Evolutionary conservation across 192 early-diverging fungal genomes (phyloP), one percentile per base, ranked within the genome.

Genomic region (Podila epicladia): DNA sequence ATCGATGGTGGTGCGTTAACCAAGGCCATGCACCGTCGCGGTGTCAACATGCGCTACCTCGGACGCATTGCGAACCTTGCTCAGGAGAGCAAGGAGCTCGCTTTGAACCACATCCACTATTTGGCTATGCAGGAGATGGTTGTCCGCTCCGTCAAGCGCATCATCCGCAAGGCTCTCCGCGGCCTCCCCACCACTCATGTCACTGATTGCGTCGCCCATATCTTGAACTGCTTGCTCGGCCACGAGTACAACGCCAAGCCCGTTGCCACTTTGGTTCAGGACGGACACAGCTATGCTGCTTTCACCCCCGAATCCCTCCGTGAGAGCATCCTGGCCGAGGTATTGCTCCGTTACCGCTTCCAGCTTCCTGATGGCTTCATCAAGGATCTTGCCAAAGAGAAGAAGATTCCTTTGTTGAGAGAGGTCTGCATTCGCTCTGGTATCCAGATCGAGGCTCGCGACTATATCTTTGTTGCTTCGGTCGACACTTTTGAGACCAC

Each of bases 11-110:
- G 88, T 51, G 85, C 90, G 17, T 85, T 99, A n/a, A 91, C 91
- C 13, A 87, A 85, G 66, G 85, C 91, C 7, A 91, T 99, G 88
- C 98, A 99, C 84, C 92, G 91, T 57, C 95, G 95, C 48, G 98
- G 98, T 70, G 93, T 99, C 85, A 98, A 98, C 84, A 98, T 98
- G 95, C 91, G 98, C 35, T 98, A 97, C 73, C 88, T 99, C 26
- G 97, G 97, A 11, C 88, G 84, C 55, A 87, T 97, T 5, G 90
- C 90, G 22, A 64, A 84, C 48, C 68, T 93, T 26, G 84, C 97
- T 37, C 87, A 94, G 9, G 71, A 88, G 28, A 80, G 88, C 61
- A 74, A 87, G 20, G 92, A 89, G 51, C 75, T 83, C 31, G 82
- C 83, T 28, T 72, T 92, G 38, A 73, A 76, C 19, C 89, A 91